Conservation (phyloP, 345 rosid genomes). For the Cardamine occulta region DNA sequence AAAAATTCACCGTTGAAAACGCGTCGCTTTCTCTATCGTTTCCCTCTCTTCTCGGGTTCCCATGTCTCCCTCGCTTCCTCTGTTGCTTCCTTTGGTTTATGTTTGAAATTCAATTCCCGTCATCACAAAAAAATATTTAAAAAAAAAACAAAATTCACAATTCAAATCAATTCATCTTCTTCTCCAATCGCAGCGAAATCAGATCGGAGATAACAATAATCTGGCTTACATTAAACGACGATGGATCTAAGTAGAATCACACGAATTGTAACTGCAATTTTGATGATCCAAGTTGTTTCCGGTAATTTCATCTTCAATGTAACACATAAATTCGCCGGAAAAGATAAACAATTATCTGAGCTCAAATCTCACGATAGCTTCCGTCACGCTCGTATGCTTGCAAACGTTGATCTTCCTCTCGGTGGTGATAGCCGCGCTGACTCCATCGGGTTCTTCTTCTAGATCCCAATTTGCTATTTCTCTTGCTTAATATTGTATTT, state of each 20-base stretch:
- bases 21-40: constrained; percentile 33
- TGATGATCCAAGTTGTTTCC: constrained; percentile 40
- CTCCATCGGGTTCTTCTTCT: constrained; percentile 62
- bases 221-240: not conserved
- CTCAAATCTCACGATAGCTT: constrained; percentile 67
- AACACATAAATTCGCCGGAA: constrained; percentile 66
- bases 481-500: too few relatives aligned
- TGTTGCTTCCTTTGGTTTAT: constrained; percentile 19
- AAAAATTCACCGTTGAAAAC: constrained; percentile 33
- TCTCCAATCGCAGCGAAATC: not conserved
- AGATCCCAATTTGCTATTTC: too few relatives aligned
- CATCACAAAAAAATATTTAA: not conserved
- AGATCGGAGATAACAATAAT: not conserved
- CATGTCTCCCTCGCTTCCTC: constrained; percentile 41
- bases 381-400: constrained; percentile 76
- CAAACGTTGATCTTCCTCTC: constrained; percentile 59
- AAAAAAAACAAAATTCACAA: not conserved
- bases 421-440: constrained; percentile 87
- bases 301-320: constrained; percentile 63
- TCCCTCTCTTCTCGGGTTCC: constrained; percentile 44
- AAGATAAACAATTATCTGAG: constrained; percentile 50
- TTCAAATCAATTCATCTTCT: not conserved
- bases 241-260: constrained; percentile 48
- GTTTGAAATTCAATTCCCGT: constrained; percentile 10
- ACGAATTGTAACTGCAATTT: constrained; percentile 24